phyloP scores from a whole-genome alignment of 306 rosid genomes.

The Glycine latifolia region DNA sequence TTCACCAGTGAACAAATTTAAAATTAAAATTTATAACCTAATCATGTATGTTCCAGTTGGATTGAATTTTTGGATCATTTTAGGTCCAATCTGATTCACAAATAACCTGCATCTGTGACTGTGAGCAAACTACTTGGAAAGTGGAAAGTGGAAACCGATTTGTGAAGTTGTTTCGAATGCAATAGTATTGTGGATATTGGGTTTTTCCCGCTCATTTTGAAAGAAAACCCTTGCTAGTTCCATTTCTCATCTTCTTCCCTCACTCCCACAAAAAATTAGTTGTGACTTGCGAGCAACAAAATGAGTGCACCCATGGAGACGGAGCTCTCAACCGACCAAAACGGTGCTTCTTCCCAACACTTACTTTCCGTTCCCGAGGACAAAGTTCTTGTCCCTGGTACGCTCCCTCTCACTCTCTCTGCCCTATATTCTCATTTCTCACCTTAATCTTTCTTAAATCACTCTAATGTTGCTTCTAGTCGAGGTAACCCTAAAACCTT shows the following conservation, averaged over 20 bases:
- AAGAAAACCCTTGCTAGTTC: constrained; percentile 25
- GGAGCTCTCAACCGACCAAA: constrained; percentile 60
- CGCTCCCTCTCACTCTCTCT: background rate
- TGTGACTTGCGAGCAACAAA: background rate
- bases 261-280: no score
- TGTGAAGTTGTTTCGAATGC: no score
- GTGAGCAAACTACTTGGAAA: no score
- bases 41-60: no score
- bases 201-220: constrained; percentile 74
- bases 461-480: constrained; percentile 52
- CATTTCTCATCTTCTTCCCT: background rate
- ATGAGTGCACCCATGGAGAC: constrained; percentile 86
- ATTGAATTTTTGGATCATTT: no score
- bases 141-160: no score
- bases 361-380: constrained; percentile 56
- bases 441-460: background rate
- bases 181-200: no score
- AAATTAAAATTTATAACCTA: no score
- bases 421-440: constrained; percentile 20
- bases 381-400: constrained; percentile 81
- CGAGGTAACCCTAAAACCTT: constrained; percentile 83
- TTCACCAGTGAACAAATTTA: no score
- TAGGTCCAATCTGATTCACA: no score
- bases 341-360: constrained; percentile 47
- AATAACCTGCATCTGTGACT: no score